A percentile compares a stretch with the other conserved stretches of the same genome.
Evolutionary conservation across 176 grass and related monocot species (phyloP).

Genomic region (Musa schizocarpa): DNA sequence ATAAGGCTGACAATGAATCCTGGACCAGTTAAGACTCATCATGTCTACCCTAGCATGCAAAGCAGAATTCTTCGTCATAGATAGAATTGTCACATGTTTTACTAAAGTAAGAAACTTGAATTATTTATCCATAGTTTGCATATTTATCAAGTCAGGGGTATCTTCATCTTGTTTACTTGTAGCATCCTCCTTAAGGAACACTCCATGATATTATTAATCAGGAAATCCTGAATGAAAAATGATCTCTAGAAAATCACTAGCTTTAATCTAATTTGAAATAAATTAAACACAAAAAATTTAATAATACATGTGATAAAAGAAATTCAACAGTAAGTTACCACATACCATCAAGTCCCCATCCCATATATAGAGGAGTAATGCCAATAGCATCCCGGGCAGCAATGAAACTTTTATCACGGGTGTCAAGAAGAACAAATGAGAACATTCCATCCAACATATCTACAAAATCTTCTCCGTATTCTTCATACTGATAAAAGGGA

Average conservation of each 20-base stretch:
- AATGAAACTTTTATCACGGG: slow-evolving; percentile 86
- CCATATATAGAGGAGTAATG: slow-evolving; percentile 92
- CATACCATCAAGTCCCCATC: slow-evolving; percentile 97
- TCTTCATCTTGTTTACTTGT: not conserved
- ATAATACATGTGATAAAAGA: slow-evolving; percentile 9
- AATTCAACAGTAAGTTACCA: not conserved
- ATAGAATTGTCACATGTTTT: no score
- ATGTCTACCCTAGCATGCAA: no score
- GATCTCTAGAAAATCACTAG: not conserved
- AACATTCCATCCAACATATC: slow-evolving; percentile 99
- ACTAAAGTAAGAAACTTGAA: no score
- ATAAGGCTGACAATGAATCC: no score
- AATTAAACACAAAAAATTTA: not conserved
- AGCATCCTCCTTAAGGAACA: not conserved
- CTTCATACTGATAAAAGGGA: slow-evolving; percentile 71
- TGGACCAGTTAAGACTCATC: no score
- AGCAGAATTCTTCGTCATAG: no score
- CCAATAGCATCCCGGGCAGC: slow-evolving; percentile 96
- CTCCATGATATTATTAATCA: not conserved
- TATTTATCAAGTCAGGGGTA: not conserved
- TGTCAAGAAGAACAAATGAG: slow-evolving; percentile 94
- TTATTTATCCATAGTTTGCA: not conserved
- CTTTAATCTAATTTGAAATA: not conserved
- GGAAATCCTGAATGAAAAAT: not conserved
- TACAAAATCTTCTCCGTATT: slow-evolving; percentile 87